These are phyloP conservation scores for Austroboletus eburneus DNA, from an alignment of 768 basidiomycete species.

Conservation along the genomic window DNA sequence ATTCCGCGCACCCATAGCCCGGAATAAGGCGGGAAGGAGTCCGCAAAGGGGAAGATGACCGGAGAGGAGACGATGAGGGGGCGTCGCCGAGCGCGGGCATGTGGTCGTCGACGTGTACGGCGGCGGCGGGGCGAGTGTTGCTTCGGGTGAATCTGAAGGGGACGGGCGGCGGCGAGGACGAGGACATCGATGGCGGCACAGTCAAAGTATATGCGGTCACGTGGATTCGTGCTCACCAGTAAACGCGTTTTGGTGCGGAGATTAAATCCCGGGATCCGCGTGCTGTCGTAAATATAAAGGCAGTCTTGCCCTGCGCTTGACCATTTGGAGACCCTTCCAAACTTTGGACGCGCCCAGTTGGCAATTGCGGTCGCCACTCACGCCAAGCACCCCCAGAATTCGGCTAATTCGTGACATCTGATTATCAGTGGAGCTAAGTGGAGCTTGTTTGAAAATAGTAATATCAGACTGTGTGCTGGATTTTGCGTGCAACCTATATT, in stretches of 20 bases:
- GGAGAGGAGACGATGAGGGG: constrained; percentile 15
- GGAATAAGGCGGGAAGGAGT: constrained; percentile 14
- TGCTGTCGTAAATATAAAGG: constrained; percentile 10
- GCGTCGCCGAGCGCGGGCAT: neutral
- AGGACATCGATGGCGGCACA: constrained; percentile 28
- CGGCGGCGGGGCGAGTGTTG: constrained; percentile 13
- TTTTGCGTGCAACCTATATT: no score
- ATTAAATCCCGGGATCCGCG: constrained; percentile 18
- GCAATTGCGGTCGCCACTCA: no score
- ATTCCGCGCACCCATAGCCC: constrained; percentile 1
- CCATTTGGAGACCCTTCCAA: neutral
- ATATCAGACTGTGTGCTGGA: no score
- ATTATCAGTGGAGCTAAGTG: neutral
- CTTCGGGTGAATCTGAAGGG: constrained; percentile 23
- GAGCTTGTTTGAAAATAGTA: neutral
- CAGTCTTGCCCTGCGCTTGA: no score
- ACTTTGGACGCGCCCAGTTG: no score
- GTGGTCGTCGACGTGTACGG: neutral
- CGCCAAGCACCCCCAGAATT: neutral
- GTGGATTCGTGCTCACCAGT: constrained; percentile 19
- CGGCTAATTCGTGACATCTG: neutral
- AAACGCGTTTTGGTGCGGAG: constrained; percentile 36
- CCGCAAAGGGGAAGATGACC: constrained; percentile 17
- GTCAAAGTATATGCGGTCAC: constrained; percentile 30
- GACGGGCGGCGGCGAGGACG: constrained; percentile 9